Base-by-base conservation (phyloP, 2,329 filamentous ascomycete species). In the Aphanocladium album region DNA sequence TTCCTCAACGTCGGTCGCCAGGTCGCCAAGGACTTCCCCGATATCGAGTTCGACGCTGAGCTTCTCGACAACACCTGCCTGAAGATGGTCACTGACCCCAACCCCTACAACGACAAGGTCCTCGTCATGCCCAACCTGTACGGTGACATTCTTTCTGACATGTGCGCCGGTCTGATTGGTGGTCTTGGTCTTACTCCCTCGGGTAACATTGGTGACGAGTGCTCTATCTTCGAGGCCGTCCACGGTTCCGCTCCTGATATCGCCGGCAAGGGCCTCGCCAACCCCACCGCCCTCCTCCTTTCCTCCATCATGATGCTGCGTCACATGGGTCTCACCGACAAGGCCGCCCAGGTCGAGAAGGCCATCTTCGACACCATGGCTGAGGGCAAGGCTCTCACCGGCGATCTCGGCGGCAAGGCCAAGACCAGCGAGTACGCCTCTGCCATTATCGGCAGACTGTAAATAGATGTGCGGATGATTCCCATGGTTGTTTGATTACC, bases 291-390 rank as follows among this genome's bases (percentile, higher is more conserved):
- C 62, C 87, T 99, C 69, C 87, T 99, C 67, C 89, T 98, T 72
- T 91, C 86, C 77, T 96, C 90, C 76, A 95, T 98, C 82, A 98
- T 99, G 95, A 98, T 99, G 95, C 81, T 99, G 84, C 89, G 95
- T 78, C 95, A 99, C 81, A 98, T 99, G 93, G 88, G 90, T 72
- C 84, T 99, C 66, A 87, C 80, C 76, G 83, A 91, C 65, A 87
- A 98, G 76, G 95, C 95, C 68, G 77, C 82, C 76, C 88, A 87
- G 76, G 98, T 99, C 73, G 91, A 98, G 84, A 89, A 86, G 78
- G 95, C 95, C 67, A 96, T 93, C 73, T 98, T 99, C 77, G 90
- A 90, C 76, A 96, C 93, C 64, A 85, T 99, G 67, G 89, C 92
- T 63, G 93, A 99, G 84, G 95, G 95, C 81, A 97, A 97, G 89